phyloP scores from a whole-genome alignment of 768 basidiomycete genomes.

The Termitomyces sp. region DNA sequence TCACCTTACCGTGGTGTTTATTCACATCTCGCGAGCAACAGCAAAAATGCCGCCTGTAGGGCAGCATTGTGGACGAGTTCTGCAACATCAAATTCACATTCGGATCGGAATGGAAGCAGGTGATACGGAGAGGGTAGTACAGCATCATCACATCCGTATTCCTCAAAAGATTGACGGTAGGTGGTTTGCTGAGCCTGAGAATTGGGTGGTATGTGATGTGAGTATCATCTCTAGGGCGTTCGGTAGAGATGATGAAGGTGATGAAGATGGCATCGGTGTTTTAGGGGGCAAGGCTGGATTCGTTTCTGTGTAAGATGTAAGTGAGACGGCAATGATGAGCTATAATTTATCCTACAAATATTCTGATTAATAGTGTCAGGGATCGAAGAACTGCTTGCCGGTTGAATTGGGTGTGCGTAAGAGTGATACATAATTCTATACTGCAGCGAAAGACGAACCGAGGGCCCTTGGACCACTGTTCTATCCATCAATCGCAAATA shows the following conservation, averaged over 20 bases:
- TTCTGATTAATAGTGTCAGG: neutral
- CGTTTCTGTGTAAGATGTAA: neutral
- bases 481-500: too few relatives aligned
- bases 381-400: neutral
- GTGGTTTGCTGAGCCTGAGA: neutral
- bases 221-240: neutral
- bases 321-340: too few relatives aligned
- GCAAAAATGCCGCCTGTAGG: too few relatives aligned
- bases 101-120: too few relatives aligned
- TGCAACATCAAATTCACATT: too few relatives aligned
- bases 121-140: too few relatives aligned
- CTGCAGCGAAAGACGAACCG: neutral
- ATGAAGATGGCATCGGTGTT: too few relatives aligned
- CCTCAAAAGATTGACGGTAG: constrained; percentile 10
- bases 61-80: too few relatives aligned
- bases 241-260: neutral
- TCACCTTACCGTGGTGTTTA: too few relatives aligned
- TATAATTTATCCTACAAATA: neutral
- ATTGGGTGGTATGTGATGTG: neutral
- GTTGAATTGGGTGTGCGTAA: neutral
- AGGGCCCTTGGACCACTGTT: too few relatives aligned
- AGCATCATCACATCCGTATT: neutral
- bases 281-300: neutral
- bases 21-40: too few relatives aligned
- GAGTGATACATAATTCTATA: neutral